Evolutionary conservation across 371 early-diverging fungal genomes (phyloP).

Genomic region (Cokeromyces recurvatus): DNA sequence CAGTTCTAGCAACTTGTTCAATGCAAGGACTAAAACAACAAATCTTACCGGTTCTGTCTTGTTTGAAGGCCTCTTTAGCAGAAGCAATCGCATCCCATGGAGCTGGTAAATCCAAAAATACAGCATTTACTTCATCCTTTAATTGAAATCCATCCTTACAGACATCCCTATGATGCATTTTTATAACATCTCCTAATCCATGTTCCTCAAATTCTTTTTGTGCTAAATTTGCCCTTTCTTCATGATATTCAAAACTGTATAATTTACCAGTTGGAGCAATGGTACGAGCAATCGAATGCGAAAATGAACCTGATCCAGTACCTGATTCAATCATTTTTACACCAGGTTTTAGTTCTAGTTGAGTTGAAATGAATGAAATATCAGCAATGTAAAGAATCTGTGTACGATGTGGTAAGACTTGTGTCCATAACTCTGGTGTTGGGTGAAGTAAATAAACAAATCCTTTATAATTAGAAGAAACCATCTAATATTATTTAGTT

Average conservation of each 20-base stretch:
- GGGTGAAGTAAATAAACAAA: conserved; percentile 88
- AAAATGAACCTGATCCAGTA: conserved; percentile 95
- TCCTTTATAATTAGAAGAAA: conserved; percentile 70
- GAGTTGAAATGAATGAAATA: conserved; percentile 80
- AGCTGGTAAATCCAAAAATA: conserved; percentile 94
- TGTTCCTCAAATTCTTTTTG: conserved; percentile 79
- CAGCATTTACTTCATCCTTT: conserved; percentile 72
- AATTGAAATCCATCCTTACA: conserved; percentile 88
- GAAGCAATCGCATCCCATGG: conserved; percentile 92
- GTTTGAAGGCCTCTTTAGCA: conserved; percentile 80
- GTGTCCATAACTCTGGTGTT: conserved; percentile 95
- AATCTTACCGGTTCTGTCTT: conserved; percentile 73
- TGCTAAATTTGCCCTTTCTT: conserved; percentile 70
- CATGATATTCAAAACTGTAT: conserved; percentile 93
- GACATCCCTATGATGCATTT: conserved; percentile 80
- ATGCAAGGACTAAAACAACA: conserved; percentile 96
- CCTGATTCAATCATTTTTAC: conserved; percentile 88
- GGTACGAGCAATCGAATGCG: conserved; percentile 88
- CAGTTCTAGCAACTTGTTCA: conserved; percentile 89
- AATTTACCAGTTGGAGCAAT: conserved; percentile 84
- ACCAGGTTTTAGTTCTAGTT: conserved; percentile 85
- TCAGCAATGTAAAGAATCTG: conserved; percentile 94
- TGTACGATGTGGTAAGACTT: conserved; percentile 89
- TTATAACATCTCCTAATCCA: conserved; percentile 61
- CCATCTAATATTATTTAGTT: conserved; percentile 51